Base-by-base conservation (phyloP, 2,329 filamentous ascomycete species). In the Periconia sp. region DNA sequence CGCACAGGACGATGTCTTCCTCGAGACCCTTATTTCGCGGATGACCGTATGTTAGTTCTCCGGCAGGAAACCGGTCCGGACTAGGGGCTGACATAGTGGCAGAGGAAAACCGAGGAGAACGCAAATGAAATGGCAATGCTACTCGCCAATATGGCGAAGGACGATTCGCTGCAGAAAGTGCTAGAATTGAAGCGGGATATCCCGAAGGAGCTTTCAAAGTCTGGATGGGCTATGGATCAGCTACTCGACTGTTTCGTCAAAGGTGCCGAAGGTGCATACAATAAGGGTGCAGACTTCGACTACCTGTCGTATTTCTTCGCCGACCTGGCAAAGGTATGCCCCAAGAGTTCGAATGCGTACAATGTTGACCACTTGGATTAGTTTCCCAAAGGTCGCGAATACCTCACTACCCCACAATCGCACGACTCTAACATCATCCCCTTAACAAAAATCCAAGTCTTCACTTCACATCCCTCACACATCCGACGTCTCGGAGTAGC, bases 221-320 rank as follows among this genome's bases (percentile, higher is more conserved):
- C 89, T 28, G 80, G 85, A 24, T 78, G 83, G 45, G 85, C 89
- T 4, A 82, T 97, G 59, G 91, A 96, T 68, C 94, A 97, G 71
- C 77, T 99, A 21, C 84, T 99, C 68, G 94, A 97, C 69, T 86
- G 95, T 58, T 99, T 99, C 66, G 94, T 97, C 65, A 95, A 94
- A 74, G 92, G 92, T 15, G 85, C 89, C 16, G 85, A 88, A 48
- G 88, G 87, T 17, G 78, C 79, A 8, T 91, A 94, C 71, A 97
- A 97, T 77, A 86, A 88, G 63, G 69, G 87, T 18, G 91, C 91
- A 47, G 82, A 92, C 71, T 97, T 85, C 69, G 91, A 99, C 73
- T 96, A 97, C 71, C 81, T 99, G 17, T 85, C 91, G 29, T 99
- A 97, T 65, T 78, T 96, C 41, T 95, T 99, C 66, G 92, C 94